Evolutionary conservation across 2,329 filamentous ascomycete genomes (phyloP).

Genomic region (Penicillium sp.): DNA sequence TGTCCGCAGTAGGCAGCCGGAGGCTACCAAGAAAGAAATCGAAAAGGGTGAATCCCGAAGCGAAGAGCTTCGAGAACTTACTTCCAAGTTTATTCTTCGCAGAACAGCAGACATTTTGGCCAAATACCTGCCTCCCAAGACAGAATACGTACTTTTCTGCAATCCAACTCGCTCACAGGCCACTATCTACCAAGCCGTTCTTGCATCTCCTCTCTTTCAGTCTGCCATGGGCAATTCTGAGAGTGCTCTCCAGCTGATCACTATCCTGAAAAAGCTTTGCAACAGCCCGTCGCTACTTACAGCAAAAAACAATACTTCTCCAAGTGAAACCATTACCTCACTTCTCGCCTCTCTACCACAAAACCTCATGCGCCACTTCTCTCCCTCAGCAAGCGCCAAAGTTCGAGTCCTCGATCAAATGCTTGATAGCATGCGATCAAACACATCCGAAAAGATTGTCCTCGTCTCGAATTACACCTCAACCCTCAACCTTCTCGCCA

Average conservation of each 20-base stretch:
- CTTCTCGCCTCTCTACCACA: constrained; percentile 57
- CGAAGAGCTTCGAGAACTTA: constrained; percentile 61
- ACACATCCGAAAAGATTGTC: constrained; percentile 69
- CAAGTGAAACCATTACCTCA: constrained; percentile 48
- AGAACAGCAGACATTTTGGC: constrained; percentile 66
- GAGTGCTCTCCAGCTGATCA: constrained; percentile 67
- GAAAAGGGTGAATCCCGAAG: constrained; percentile 64
- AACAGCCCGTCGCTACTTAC: constrained; percentile 67
- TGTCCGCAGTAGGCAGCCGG: constrained; percentile 63
- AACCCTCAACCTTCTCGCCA: constrained; percentile 66
- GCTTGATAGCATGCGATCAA: constrained; percentile 60
- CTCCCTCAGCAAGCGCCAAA: constrained; percentile 63
- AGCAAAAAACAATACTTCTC: constrained; percentile 48
- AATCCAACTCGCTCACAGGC: constrained; percentile 61
- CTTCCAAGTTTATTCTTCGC: constrained; percentile 65
- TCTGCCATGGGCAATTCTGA: constrained; percentile 62
- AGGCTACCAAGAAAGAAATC: constrained; percentile 60
- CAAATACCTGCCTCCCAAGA: constrained; percentile 66
- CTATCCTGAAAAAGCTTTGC: constrained; percentile 71
- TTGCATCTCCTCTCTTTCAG: constrained; percentile 65
- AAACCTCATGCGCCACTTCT: constrained; percentile 54
- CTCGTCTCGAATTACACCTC: constrained; percentile 76
- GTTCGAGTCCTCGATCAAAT: constrained; percentile 67
- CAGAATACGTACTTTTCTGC: constrained; percentile 68
- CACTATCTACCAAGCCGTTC: constrained; percentile 61